Percentiles rank a stretch among this genome's conserved stretches.
Evolutionary conservation across 176 grass and related monocot genomes (phyloP).

Genomic region (Musa itinerans): DNA sequence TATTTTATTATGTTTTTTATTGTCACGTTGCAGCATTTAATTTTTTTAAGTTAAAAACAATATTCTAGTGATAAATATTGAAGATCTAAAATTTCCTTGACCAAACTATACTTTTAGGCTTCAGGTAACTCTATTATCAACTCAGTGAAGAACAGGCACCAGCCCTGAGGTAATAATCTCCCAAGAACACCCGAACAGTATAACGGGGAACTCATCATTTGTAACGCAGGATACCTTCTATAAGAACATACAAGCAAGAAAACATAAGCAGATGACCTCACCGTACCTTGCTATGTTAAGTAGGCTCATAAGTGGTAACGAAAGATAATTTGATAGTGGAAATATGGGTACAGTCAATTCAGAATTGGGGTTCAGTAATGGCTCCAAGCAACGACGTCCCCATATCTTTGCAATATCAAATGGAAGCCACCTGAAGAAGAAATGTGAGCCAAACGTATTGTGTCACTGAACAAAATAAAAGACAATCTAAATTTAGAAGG

Average conservation of each 20-base stretch:
- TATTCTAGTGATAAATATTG: too few relatives aligned
- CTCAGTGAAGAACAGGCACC: too few relatives aligned
- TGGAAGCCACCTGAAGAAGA: conserved; percentile 73
- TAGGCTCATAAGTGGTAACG: conserved; percentile 92
- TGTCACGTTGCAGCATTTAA: neutral
- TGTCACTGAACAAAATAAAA: neutral
- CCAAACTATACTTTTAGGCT: too few relatives aligned
- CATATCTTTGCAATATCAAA: conserved; percentile 81
- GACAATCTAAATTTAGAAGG: conserved; percentile 3
- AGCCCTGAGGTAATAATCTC: neutral
- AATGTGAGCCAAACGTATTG: too few relatives aligned
- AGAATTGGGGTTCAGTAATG: conserved; percentile 82
- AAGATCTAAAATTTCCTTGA: too few relatives aligned
- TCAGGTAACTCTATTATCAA: too few relatives aligned
- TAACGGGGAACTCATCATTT: neutral
- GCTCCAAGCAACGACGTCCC: conserved; percentile 51
- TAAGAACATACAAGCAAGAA: neutral
- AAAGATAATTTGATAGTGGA: conserved; percentile 70
- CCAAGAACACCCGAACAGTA: neutral
- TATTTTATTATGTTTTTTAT: neutral
- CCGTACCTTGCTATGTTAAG: conserved; percentile 89
- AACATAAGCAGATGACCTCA: neutral
- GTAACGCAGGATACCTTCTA: neutral
- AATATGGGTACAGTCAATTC: conserved; percentile 49
- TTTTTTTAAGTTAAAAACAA: too few relatives aligned